Conservation (phyloP, 2,329 filamentous ascomycete genomes). For the Ceratocystis huliohia region DNA sequence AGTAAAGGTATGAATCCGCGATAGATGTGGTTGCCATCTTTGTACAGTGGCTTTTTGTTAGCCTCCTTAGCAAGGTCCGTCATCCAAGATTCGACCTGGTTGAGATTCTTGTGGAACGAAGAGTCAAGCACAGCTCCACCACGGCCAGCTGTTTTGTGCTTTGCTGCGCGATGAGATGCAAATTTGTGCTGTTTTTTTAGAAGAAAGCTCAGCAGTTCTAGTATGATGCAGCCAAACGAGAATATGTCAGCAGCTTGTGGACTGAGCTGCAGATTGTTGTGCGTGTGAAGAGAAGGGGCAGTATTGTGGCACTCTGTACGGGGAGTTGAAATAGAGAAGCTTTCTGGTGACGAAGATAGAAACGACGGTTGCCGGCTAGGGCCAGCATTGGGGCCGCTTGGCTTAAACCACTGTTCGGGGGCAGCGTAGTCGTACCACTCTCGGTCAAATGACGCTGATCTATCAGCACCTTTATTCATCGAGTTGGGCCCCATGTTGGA, state of each 20-base stretch:
- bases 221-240: conserved; percentile 57
- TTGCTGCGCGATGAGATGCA: conserved; percentile 50
- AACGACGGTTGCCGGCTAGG: conserved; percentile 24
- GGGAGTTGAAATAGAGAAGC: conserved; percentile 29
- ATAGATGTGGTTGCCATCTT: conserved; percentile 36
- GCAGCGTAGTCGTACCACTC: conserved; percentile 62
- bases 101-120: conserved; percentile 59
- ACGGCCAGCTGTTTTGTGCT: conserved; percentile 46
- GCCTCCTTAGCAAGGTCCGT: conserved; percentile 47
- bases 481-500: conserved; percentile 35
- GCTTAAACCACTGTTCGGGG: conserved; percentile 49
- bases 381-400: conserved; percentile 29
- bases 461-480: conserved; percentile 33
- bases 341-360: conserved; percentile 29
- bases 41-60: conserved; percentile 32
- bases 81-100: conserved; percentile 59
- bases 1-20: conserved; percentile 41
- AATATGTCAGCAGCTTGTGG: conserved; percentile 56
- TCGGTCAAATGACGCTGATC: conserved; percentile 43
- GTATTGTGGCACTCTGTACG: conserved; percentile 23
- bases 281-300: conserved; percentile 29
- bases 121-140: conserved; percentile 53
- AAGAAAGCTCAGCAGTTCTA: conserved; percentile 58
- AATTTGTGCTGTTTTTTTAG: conserved; percentile 57
- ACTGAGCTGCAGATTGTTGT: conserved; percentile 36